Evolutionary conservation across 257 asterid species (phyloP).

Genomic region (Solanum boliviense): DNA sequence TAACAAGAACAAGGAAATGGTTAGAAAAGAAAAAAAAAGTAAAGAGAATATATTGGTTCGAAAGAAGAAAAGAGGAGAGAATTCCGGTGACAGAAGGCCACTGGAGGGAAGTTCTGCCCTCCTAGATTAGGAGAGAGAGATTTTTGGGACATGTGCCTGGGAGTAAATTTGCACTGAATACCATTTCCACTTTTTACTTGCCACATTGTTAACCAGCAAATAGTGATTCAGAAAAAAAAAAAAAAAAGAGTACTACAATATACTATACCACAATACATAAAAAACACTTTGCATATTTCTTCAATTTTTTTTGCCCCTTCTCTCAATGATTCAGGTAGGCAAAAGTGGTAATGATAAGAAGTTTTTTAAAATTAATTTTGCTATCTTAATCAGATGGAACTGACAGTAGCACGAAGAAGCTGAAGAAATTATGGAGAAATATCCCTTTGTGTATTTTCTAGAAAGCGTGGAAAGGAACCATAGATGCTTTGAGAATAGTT

Average conservation of each 20-base stretch:
- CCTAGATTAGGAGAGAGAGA: too few relatives aligned
- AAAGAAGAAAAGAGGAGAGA: too few relatives aligned
- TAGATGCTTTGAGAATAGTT: not conserved
- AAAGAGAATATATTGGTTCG: too few relatives aligned
- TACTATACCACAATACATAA: not conserved
- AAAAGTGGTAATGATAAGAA: not conserved
- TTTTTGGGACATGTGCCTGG: too few relatives aligned
- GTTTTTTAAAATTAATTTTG: not conserved
- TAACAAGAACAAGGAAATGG: too few relatives aligned
- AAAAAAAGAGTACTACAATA: not conserved
- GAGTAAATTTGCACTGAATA: too few relatives aligned
- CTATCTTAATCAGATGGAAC: not conserved
- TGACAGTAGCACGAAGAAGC: not conserved
- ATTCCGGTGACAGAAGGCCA: too few relatives aligned
- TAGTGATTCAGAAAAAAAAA: too few relatives aligned
- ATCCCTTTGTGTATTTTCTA: not conserved
- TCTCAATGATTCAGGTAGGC: not conserved
- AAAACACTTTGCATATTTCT: not conserved
- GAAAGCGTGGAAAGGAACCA: not conserved
- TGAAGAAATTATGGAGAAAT: not conserved
- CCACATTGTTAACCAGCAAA: too few relatives aligned
- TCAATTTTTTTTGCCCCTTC: not conserved
- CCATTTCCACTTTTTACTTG: too few relatives aligned
- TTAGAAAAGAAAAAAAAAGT: too few relatives aligned
- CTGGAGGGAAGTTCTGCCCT: too few relatives aligned